Evolutionary conservation across 352 stramenopile genomes (phyloP).

Genomic region (Stephanocyclus meneghinianus): DNA sequence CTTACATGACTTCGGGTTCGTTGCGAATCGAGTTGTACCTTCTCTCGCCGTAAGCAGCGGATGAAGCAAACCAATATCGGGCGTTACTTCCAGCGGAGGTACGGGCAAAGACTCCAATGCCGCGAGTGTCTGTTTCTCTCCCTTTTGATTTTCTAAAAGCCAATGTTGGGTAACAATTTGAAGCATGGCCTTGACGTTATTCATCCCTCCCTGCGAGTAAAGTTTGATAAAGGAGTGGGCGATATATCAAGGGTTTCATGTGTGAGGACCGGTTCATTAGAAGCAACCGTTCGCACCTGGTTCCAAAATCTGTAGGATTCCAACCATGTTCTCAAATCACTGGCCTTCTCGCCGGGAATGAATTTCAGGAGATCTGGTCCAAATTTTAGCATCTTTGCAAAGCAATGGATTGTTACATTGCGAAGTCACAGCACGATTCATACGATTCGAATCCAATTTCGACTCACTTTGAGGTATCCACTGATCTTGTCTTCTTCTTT

Average conservation of each 20-base stretch:
- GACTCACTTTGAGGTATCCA: constrained; percentile 69
- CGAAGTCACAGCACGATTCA: too few species aligned
- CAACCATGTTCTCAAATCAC: constrained; percentile 79
- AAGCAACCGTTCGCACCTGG: constrained; percentile 33
- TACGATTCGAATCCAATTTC: too few species aligned
- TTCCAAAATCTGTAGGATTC: constrained; percentile 83
- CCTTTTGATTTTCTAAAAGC: constrained; percentile 11
- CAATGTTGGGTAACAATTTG: constrained; percentile 63
- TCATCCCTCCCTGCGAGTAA: constrained; percentile 46
- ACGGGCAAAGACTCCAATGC: constrained; percentile 37
- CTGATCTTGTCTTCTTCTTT: constrained; percentile 78
- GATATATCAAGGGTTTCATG: not conserved
- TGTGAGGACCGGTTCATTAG: not conserved
- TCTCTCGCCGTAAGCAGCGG: constrained; percentile 39
- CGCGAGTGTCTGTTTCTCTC: not conserved
- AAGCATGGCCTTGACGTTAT: constrained; percentile 80
- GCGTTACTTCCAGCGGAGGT: constrained; percentile 67
- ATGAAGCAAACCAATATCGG: constrained; percentile 78
- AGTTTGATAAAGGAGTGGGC: not conserved
- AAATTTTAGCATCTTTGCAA: constrained; percentile 75
- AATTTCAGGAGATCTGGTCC: constrained; percentile 81
- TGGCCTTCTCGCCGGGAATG: constrained; percentile 76
- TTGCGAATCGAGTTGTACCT: not conserved
- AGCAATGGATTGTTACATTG: too few species aligned
- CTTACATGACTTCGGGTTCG: constrained; percentile 12